A percentile compares a stretch with the other conserved stretches of the same genome.
phyloP scores from a whole-genome alignment of 768 basidiomycete genomes.

The Mycena filopes region DNA sequence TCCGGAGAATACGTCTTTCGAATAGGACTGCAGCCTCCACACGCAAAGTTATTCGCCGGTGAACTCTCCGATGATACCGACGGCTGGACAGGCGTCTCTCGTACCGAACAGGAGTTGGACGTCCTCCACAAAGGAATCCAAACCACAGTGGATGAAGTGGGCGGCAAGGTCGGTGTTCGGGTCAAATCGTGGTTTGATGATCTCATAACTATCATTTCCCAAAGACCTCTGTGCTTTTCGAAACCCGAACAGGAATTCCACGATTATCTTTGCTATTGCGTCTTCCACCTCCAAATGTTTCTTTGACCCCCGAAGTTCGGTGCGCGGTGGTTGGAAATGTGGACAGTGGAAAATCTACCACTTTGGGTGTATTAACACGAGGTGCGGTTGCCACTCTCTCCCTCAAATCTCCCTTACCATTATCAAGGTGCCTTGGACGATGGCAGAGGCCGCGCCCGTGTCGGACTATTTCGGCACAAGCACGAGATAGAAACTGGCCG shows the following conservation, averaged over 20 bases:
- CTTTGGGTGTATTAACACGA: conserved; percentile 93
- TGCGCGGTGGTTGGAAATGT: conserved; percentile 98
- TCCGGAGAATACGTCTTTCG: conserved; percentile 82
- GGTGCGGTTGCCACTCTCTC: conserved; percentile 58
- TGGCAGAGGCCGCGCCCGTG: conserved; percentile 83
- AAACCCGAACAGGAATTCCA: conserved; percentile 57
- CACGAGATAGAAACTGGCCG: conserved; percentile 97
- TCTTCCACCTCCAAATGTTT: conserved; percentile 79
- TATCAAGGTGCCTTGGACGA: conserved; percentile 78
- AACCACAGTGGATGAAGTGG: conserved; percentile 75
- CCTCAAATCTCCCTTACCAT: conserved; percentile 1
- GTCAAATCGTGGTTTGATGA: neutral
- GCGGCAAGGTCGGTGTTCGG: conserved; percentile 68
- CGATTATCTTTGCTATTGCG: conserved; percentile 73
- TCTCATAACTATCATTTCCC: neutral
- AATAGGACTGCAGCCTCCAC: conserved; percentile 75
- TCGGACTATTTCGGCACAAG: conserved; percentile 94
- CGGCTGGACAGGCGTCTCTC: conserved; percentile 64
- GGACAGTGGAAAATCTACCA: conserved; percentile 94
- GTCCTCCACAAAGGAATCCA: conserved; percentile 55
- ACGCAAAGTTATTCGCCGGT: conserved; percentile 62
- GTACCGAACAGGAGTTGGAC: conserved; percentile 65
- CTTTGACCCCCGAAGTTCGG: conserved; percentile 89
- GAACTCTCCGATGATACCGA: conserved; percentile 58
- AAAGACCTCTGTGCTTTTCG: conserved; percentile 69